Base-by-base conservation (phyloP, 768 basidiomycete genomes). In the Mycena vitilis region DNA sequence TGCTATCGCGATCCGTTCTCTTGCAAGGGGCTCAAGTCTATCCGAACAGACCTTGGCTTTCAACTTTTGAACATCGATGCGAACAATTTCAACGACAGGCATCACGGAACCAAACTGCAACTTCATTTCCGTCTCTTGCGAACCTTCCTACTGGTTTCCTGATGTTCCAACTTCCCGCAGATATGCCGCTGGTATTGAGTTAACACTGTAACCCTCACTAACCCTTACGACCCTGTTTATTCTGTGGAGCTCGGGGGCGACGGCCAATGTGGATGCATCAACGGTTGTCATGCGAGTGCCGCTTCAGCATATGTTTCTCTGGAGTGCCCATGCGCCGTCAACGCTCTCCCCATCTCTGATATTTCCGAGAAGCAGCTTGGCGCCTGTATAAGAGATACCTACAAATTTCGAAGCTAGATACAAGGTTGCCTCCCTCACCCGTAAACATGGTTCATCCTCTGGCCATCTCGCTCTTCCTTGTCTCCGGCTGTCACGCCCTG, bases 381-480 rank as follows among this genome's bases (percentile, higher is more conserved):
- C 47, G 23, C 1, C n/a, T 23, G 38, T 54, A 54, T 37, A 54
- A 38, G 53, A 36, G 38, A 30, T 30, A 36, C 52, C 30, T 36
- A 36, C n/a, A n/a, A n/a, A n/a, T 12, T n/a, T 18, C 3, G 53
- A 22, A 54, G 12, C 20, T 0, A 36, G 34, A 37, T 37, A 1
- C 34, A 54, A 38, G 53, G 53, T 54, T 54, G 34, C 36, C 20
- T 54, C 18, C 53, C 53, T 38, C 53, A 54, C 53, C 53, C 36
- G 11, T 36, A 5, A 63, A 47, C 53, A 63, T 61, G 60, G 4
- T 63, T n/a, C 23, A 54, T 34, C n/a, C 45, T 36, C 62, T 63
- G 0, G 52, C 49, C 16, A 38, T 62, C 53, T 45, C 42, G 4
- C 36, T 55, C 18, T 22, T 63, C 13, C 54, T 63, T 23, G 53